Evolutionary conservation across 768 basidiomycete species (phyloP).

Genomic region (Sarcodon sp.): DNA sequence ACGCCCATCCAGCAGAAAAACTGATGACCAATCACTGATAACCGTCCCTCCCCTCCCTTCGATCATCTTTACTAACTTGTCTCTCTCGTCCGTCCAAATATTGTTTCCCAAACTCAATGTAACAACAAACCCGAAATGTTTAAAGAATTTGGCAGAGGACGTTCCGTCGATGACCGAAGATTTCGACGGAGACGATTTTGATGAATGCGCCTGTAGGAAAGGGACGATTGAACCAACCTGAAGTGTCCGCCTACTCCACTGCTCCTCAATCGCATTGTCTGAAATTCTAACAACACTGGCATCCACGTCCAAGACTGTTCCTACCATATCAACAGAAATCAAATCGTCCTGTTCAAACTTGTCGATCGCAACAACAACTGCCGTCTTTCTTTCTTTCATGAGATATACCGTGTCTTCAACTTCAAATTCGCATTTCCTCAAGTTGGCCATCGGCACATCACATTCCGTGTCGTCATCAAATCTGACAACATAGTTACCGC

Average conservation of each 20-base stretch:
- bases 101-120: constrained; percentile 30
- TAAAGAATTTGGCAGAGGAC: constrained; percentile 17
- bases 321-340: constrained; percentile 6
- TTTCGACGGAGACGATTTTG: not conserved
- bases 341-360: constrained; percentile 10
- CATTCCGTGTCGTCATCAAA: constrained; percentile 55
- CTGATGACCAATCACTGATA: constrained; percentile 46
- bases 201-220: not conserved
- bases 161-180: not conserved
- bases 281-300: constrained; percentile 29
- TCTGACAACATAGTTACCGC: constrained; percentile 29
- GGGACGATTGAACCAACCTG: not conserved
- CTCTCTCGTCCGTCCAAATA: constrained; percentile 27
- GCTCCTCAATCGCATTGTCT: constrained; percentile 12
- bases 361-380: constrained; percentile 12
- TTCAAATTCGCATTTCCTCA: constrained; percentile 38
- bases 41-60: constrained; percentile 40
- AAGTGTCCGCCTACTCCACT: not conserved
- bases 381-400: not conserved
- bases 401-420: constrained; percentile 40
- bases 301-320: constrained; percentile 7
- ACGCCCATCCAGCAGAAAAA: constrained; percentile 19
- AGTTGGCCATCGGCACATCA: constrained; percentile 31
- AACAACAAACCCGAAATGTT: constrained; percentile 42
- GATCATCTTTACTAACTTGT: constrained; percentile 28